Percentiles rank a stretch among this genome's conserved stretches.
These are phyloP conservation scores for Jaapia argillacea DNA, from an alignment of 768 basidiomycete species.

Conservation along the genomic window DNA sequence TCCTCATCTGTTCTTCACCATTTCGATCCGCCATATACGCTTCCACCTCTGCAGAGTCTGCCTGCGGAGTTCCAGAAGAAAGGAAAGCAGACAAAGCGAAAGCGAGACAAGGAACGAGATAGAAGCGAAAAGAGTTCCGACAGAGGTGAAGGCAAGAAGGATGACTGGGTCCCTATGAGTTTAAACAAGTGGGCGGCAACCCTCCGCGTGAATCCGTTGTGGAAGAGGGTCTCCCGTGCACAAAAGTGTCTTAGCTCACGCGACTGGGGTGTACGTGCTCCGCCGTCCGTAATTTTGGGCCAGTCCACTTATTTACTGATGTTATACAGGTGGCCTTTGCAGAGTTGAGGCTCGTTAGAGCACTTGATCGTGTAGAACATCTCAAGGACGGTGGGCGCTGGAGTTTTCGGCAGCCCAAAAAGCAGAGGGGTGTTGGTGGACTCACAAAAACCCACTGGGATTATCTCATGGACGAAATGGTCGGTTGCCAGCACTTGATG, in stretches of 20 bases:
- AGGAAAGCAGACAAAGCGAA: conserved; percentile 35
- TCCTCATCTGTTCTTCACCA: too few species aligned
- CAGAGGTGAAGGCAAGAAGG: conserved; percentile 33
- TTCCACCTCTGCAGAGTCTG: conserved; percentile 45
- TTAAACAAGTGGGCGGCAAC: conserved; percentile 63
- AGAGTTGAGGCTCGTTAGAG: conserved; percentile 69
- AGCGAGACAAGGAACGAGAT: conserved; percentile 41
- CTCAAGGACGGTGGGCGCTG: conserved; percentile 76
- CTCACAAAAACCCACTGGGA: conserved; percentile 87
- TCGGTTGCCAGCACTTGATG: conserved; percentile 22
- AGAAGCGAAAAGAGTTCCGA: conserved; percentile 30
- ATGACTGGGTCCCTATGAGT: conserved; percentile 60
- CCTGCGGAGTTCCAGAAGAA: conserved; percentile 46
- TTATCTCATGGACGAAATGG: conserved; percentile 95
- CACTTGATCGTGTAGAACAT: conserved; percentile 76
- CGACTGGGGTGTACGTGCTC: conserved; percentile 67
- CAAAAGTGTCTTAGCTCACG: conserved; percentile 70
- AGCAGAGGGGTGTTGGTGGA: conserved; percentile 72
- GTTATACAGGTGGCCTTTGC: conserved; percentile 55
- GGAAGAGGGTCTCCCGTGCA: conserved; percentile 57
- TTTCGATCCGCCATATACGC: conserved; percentile 24
- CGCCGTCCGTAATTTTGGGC: not conserved
- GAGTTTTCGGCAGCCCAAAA: conserved; percentile 94
- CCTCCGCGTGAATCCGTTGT: conserved; percentile 69
- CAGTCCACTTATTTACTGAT: conserved; percentile 1